Base-by-base conservation (phyloP, 106 monocot species). In the Dioscorea alata region DNA sequence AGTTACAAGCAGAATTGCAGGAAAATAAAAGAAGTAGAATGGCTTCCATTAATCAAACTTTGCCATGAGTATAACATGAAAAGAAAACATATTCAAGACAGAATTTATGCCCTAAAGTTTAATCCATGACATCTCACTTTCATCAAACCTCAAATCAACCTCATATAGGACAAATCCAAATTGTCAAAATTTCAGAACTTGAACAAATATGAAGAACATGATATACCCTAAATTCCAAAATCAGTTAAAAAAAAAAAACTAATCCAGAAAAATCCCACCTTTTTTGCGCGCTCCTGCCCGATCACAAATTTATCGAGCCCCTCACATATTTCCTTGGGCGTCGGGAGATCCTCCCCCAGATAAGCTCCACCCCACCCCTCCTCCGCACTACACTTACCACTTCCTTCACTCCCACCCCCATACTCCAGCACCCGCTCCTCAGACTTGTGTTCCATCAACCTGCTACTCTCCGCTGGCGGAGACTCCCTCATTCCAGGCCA, bases 301-400 rank as follows among this genome's bases (percentile, higher is more conserved):
- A 99, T 86, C n/a, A 99, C 93, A 77, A 88, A 99, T 70, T 82
- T 90, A 74, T 99, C 99, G 10, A 99, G 85, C 42, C 99, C 99
- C 67, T 83, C 68, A 62, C 84, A 83, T 20, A 99, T 99, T 71
- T 99, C 90, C 79, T 90, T 93, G 12, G 99, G 99, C 6, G 93
- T 93, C 0, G 99, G 99, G 71, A 99, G 78, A 68, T 99, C 93
- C 88, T 78, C 93, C 65, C 99, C 93, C 79, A 99, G 73, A 82
- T 84, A 85, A 0, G 90, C 81, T 20, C 99, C 99, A 1, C 99
- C 93, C 84, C 84, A 99, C 7, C 82, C 82, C 4, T 91, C 95
- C 65, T 86, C 78, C 33, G 67, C 73, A 48, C 25, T 60, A 24
- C 71, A 71, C 0, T 66, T 75, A 7, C 73, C 69, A 14, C 75